Evolutionary conservation across 1,139 yeast species (phyloP).

Genomic region (Petasospora fabianii): DNA sequence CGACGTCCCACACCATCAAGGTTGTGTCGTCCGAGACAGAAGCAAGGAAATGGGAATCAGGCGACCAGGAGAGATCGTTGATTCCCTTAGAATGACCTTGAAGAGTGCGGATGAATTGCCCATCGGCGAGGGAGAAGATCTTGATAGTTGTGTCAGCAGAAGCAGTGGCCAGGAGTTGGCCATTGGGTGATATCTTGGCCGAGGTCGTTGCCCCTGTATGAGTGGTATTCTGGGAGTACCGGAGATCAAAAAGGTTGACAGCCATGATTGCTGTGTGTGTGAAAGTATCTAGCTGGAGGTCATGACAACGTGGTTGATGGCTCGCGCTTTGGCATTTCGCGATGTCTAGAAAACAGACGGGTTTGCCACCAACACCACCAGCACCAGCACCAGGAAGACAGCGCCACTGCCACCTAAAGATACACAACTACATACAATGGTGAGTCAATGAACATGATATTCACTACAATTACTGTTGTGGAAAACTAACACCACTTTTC

Average conservation of each 20-base stretch:
- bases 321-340: not conserved
- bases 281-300: not conserved
- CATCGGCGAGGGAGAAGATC: conserved; percentile 38
- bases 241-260: conserved; percentile 4
- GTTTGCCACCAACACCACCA: not conserved
- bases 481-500: not conserved
- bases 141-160: conserved; percentile 43
- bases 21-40: conserved; percentile 87
- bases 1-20: conserved; percentile 67
- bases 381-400: not conserved
- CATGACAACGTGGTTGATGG: not conserved
- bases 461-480: too few species aligned
- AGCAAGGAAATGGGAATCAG: conserved; percentile 70
- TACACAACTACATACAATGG: not conserved
- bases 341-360: not conserved
- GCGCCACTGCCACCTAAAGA: not conserved
- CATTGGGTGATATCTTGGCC: conserved; percentile 66
- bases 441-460: too few species aligned
- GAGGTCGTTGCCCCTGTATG: conserved; percentile 33
- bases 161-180: conserved; percentile 55
- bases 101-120: conserved; percentile 36
- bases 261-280: conserved; percentile 1
- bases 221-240: conserved; percentile 10
- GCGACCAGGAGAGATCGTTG: conserved; percentile 71
- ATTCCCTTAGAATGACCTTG: conserved; percentile 67